Conservation (phyloP, 805 yeast species). For the Cyberlindnera meyerae region DNA sequence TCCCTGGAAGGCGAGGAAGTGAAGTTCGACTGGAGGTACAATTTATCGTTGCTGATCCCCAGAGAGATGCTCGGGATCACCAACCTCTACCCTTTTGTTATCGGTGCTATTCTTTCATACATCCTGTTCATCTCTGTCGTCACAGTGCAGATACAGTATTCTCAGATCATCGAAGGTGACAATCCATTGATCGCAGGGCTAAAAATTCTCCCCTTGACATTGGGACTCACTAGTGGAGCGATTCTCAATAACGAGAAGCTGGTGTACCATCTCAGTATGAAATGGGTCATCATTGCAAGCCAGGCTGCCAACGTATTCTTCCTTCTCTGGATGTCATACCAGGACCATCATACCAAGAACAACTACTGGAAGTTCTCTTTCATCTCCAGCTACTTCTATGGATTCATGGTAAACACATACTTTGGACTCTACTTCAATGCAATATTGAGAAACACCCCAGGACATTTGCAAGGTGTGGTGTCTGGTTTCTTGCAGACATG, state of each 20-base stretch:
- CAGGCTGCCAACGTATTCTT: background rate
- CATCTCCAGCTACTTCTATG: slow-evolving; percentile 23
- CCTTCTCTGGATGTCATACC: slow-evolving; percentile 22
- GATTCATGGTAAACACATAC: slow-evolving; percentile 28
- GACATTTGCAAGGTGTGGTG: slow-evolving; percentile 35
- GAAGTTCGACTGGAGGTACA: slow-evolving; percentile 9
- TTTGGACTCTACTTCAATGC: slow-evolving; percentile 32
- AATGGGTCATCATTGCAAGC: slow-evolving; percentile 15
- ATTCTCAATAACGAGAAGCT: slow-evolving; percentile 20
- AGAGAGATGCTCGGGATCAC: slow-evolving; percentile 24
- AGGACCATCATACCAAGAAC: slow-evolving; percentile 11
- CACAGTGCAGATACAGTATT: slow-evolving; percentile 23
- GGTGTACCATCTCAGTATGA: slow-evolving; percentile 23
- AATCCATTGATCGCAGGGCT: slow-evolving; percentile 32
- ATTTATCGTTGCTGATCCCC: slow-evolving; percentile 26
- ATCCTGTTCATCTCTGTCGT: slow-evolving; percentile 20
- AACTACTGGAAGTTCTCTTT: slow-evolving; percentile 28
- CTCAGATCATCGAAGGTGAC: slow-evolving; percentile 24
- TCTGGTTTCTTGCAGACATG: slow-evolving; percentile 33
- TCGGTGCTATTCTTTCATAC: slow-evolving; percentile 19
- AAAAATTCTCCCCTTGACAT: slow-evolving; percentile 31
- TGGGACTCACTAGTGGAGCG: slow-evolving; percentile 29
- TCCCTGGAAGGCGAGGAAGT: slow-evolving; percentile 6
- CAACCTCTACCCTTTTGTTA: slow-evolving; percentile 24
- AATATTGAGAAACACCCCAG: slow-evolving; percentile 31